Evolutionary conservation across 768 basidiomycete species (phyloP), one percentile per base, ranked within the genome.

Genomic region (Suillus hirtellus): DNA sequence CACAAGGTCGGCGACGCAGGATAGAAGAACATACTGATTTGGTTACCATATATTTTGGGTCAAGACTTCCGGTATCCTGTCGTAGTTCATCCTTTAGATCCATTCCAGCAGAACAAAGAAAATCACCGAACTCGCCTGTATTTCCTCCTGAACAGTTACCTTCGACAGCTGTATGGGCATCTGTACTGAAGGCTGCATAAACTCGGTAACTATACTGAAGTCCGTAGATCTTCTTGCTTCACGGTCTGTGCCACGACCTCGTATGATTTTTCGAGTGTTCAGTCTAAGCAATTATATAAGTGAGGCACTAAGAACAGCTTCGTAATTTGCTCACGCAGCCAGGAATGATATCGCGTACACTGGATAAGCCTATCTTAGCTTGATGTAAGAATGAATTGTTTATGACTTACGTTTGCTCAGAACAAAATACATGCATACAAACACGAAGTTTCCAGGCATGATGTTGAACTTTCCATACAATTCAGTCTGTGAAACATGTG

Each of bases 341-440:
- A 89, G 76, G 72, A 87, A 80, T n/a, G 87, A 88, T 58, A 85
- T 82, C 0, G 81, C 84, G 65, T 88, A 86, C n/a, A 88, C 86
- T 87, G 61, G 38, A 55, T 35, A 12, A 63, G 35, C 55, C 35
- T 58, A 52, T 54, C 64, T 54, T 60, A 54, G 43, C 47, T 59
- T 35, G 17, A 65, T 19, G 31, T 31, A 8, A n/a, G 49, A 19
- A 50, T 21, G 17, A n/a, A 50, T n/a, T 42, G 53, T 7, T 31
- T 31, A 44, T 3, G 34, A 72, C 87, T 66, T 69, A 88, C 88
- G 67, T 77, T 90, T 90, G 72, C 84, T 86, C 42, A 89, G 72
- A 58, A 86, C 79, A 64, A 91, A 89, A 70, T 89, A 90, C 54
- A 80, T 79, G 10, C 81, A 80, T 44, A 84, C 77, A 69, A 87